phyloP scores from a whole-genome alignment of 495 filamentous ascomycete genomes.

The Aspergillus biplanus region DNA sequence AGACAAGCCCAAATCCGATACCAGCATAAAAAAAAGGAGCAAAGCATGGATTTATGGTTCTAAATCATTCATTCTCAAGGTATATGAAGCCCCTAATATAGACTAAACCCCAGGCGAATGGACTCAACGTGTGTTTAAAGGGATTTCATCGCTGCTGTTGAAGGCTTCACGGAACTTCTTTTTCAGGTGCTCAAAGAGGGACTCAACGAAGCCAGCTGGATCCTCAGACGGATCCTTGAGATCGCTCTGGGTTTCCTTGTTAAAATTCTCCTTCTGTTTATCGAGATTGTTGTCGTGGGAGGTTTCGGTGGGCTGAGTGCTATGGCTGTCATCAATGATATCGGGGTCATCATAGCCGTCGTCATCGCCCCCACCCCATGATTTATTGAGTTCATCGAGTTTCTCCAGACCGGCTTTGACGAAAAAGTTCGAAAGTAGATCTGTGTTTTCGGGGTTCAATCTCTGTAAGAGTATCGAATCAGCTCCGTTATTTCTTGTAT shows the following conservation, averaged over 20 bases:
- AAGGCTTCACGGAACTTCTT: constrained; percentile 29
- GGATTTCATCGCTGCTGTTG: constrained; percentile 41
- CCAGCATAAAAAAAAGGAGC: neutral
- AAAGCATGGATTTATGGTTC: neutral
- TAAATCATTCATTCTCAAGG: too few species aligned
- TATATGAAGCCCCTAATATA: neutral
- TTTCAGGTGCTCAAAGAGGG: constrained; percentile 26
- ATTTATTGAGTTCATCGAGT: constrained; percentile 23
- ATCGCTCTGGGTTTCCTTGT: constrained; percentile 18
- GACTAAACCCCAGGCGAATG: neutral
- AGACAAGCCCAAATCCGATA: too few species aligned
- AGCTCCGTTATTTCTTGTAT: neutral
- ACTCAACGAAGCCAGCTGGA: constrained; percentile 26
- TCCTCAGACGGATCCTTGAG: constrained; percentile 26
- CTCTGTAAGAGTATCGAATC: constrained; percentile 21
- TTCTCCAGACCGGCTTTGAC: constrained; percentile 27
- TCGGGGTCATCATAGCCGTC: constrained; percentile 4
- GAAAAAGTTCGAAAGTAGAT: constrained; percentile 30
- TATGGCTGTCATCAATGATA: constrained; percentile 22
- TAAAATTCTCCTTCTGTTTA: neutral
- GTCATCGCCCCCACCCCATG: constrained; percentile 7
- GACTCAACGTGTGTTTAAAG: neutral
- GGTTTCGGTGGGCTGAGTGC: neutral
- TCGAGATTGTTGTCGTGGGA: constrained; percentile 3
- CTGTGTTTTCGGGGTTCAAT: constrained; percentile 34